Base-by-base conservation (phyloP, 2,329 filamentous ascomycete species). In the Xylaria sp. region DNA sequence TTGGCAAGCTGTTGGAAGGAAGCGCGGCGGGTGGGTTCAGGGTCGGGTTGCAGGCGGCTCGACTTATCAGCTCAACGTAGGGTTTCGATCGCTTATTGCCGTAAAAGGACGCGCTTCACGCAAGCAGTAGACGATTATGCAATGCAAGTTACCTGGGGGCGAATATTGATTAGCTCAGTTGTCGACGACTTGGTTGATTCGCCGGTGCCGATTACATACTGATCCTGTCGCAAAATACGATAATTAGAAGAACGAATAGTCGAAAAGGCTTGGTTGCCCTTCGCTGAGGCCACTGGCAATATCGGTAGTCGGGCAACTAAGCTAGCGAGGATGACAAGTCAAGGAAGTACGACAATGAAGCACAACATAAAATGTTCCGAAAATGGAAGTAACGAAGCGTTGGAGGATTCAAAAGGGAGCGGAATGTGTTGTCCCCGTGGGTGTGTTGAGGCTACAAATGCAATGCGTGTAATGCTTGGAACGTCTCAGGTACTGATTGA, bases 1-100 rank as follows among this genome's bases (percentile, higher is more conserved):
- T 80, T 81, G 79, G 77, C 72, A 74, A 74, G 72, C 73, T 72
- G 72, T 68, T 67, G 49, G 68, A 64, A 71, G 57, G 72, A 74
- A 74, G 73, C 69, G 68, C 57, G 52, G 61, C 48, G 55, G 71
- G 67, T 71, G 33, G 57, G n/a, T 62, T 64, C 3, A 56, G 61
- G 61, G 62, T 67, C 43, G 52, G 54, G 69, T 64, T 68, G 62
- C 65, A 70, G 68, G 65, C 68, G 65, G 68, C 61, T 65, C 62
- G 57, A 55, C 57, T 28, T 68, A 39, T 64, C 49, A 57, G 61
- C 39, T 28, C 28, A 28, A 46, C 39, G 23, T 48, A 49, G 51
- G n/a, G 49, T 20, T 52, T 51, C 64, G 61, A 57, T 60, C 68
- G 51, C 51, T 62, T 36, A 62, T 36, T 36, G 8, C 33, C 51